Conservation (phyloP, 106 monocot species). For the Phalaenopsis equestris region DNA sequence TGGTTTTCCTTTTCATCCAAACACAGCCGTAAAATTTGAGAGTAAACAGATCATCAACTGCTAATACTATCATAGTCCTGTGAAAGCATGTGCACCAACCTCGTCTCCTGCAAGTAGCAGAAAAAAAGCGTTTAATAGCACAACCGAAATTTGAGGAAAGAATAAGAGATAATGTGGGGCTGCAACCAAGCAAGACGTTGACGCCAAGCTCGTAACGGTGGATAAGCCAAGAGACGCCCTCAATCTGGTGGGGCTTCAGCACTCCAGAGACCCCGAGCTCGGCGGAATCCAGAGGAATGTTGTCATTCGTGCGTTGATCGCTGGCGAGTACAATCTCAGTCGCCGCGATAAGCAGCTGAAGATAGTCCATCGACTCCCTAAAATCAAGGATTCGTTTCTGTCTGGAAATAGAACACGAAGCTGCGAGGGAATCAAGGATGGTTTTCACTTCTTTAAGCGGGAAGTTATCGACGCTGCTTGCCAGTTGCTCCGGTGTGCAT, state of each 20-base stretch:
- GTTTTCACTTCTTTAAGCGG: too few species aligned
- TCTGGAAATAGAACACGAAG: too few species aligned
- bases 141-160: neutral
- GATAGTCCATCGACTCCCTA: slow-evolving; percentile 35
- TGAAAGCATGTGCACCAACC: slow-evolving; percentile 28
- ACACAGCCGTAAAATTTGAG: neutral
- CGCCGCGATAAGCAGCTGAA: slow-evolving; percentile 57
- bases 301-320: slow-evolving; percentile 20
- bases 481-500: too few species aligned
- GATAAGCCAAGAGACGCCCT: slow-evolving; percentile 86
- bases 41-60: neutral
- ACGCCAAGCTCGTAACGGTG: slow-evolving; percentile 78
- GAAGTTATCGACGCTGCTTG: too few species aligned
- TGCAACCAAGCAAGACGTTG: slow-evolving; percentile 80
- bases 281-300: slow-evolving; percentile 17
- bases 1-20: neutral
- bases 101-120: slow-evolving; percentile 58
- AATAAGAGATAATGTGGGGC: neutral
- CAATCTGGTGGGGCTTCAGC: slow-evolving; percentile 82
- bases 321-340: slow-evolving; percentile 54
- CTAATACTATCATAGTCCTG: neutral
- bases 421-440: too few species aligned
- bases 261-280: slow-evolving; percentile 55
- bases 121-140: neutral
- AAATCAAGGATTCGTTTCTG: neutral